Conservation (phyloP, 2,329 filamentous ascomycete genomes). For the Trichoderma gracile region DNA sequence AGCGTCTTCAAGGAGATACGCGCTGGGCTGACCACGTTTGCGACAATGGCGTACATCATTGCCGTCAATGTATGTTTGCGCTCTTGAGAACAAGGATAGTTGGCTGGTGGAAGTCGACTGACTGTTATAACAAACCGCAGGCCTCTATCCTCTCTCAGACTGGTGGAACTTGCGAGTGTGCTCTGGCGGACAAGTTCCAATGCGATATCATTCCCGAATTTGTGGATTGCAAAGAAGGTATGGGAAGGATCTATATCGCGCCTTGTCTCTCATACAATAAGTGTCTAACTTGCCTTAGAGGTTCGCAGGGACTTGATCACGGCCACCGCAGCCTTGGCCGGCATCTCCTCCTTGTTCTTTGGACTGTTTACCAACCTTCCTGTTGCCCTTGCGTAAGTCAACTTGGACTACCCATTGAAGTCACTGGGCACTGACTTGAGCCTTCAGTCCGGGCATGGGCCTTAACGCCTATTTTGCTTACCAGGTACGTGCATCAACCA, state of each 20-base stretch:
- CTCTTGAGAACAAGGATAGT: too few species aligned
- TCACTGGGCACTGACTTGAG: background rate
- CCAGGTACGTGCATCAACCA: conserved; percentile 41
- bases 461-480: conserved; percentile 69
- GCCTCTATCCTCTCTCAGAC: conserved; percentile 71
- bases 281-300: conserved; percentile 39
- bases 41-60: conserved; percentile 85
- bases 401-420: too few species aligned
- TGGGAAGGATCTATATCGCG: background rate
- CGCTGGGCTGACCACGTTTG: conserved; percentile 77
- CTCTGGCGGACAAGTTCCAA: conserved; percentile 42
- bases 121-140: conserved; percentile 43
- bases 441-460: conserved; percentile 62
- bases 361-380: conserved; percentile 81
- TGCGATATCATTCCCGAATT: conserved; percentile 53
- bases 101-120: background rate
- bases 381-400: conserved; percentile 42
- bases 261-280: background rate
- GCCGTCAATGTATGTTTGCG: conserved; percentile 59
- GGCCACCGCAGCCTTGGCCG: conserved; percentile 77
- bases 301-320: conserved; percentile 78
- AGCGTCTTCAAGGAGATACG: conserved; percentile 77
- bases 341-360: conserved; percentile 73
- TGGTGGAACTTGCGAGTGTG: conserved; percentile 75
- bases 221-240: conserved; percentile 50